Conservation (phyloP, 2,329 filamentous ascomycete species). For the Aspergillus pseudonomiae region DNA sequence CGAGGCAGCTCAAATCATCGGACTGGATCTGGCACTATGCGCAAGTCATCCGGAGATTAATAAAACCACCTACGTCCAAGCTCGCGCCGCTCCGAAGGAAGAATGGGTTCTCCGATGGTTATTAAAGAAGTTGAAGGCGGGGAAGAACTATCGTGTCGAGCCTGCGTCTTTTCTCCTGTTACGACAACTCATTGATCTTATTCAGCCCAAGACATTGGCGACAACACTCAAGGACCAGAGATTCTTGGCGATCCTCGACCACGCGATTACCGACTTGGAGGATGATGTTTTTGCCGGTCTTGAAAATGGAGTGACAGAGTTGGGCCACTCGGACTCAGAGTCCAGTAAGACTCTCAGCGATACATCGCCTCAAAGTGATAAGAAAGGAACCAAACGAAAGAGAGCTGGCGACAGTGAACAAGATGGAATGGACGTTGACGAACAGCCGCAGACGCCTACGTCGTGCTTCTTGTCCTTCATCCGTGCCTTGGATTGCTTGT, state of each 20-base stretch:
- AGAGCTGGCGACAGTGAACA: constrained; percentile 30
- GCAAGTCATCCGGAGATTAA: constrained; percentile 35
- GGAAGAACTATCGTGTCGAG: constrained; percentile 47
- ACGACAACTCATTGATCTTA: constrained; percentile 67
- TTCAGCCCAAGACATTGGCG: constrained; percentile 70
- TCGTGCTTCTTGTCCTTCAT: constrained; percentile 39
- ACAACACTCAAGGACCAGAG: constrained; percentile 71
- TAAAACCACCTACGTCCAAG: constrained; percentile 24
- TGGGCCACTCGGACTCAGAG: constrained; percentile 36
- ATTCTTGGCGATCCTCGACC: constrained; percentile 68
- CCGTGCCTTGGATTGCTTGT: constrained; percentile 38
- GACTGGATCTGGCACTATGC: constrained; percentile 40
- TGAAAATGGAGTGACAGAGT: constrained; percentile 25
- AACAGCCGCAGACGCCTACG: constrained; percentile 31
- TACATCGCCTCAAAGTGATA: constrained; percentile 28
- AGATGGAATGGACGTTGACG: constrained; percentile 36
- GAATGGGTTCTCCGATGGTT: constrained; percentile 72
- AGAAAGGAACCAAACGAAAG: constrained; percentile 43
- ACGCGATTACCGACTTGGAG: constrained; percentile 62
- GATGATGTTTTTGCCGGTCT: constrained; percentile 33
- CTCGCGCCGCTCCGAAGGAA: constrained; percentile 51
- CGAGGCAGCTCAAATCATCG: constrained; percentile 48
- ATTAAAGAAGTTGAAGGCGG: constrained; percentile 59
- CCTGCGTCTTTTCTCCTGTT: constrained; percentile 57
- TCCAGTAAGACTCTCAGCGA: constrained; percentile 38